Percentiles rank a stretch among this genome's conserved stretches.
These are phyloP conservation scores for Madurella mycetomatis DNA, from an alignment of 2,329 filamentous ascomycete genomes.

Conservation along the genomic window DNA sequence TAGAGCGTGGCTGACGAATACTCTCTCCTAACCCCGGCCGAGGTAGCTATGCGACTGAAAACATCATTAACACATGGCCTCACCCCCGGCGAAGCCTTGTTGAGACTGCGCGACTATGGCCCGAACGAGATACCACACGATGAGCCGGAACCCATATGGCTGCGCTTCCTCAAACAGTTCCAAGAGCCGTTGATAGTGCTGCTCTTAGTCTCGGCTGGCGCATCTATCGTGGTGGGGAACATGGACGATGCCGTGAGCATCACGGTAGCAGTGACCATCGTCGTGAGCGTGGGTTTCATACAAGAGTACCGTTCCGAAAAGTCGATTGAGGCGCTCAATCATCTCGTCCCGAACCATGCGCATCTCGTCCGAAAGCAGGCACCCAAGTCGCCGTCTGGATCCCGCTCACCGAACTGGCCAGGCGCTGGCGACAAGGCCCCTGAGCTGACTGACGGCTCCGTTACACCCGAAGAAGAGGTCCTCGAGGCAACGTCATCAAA, in stretches of 20 bases:
- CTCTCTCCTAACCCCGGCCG: constrained; percentile 66
- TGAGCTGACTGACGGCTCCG: constrained; percentile 49
- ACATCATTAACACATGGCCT: constrained; percentile 84
- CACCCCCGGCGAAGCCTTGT: constrained; percentile 72
- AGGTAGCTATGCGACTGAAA: constrained; percentile 70
- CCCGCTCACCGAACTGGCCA: constrained; percentile 46
- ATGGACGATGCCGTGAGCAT: constrained; percentile 95
- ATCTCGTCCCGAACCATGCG: constrained; percentile 90
- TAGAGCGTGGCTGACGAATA: constrained; percentile 57
- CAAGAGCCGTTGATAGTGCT: constrained; percentile 91
- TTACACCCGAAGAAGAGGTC: constrained; percentile 57
- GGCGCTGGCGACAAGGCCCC: constrained; percentile 39
- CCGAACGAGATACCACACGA: constrained; percentile 94
- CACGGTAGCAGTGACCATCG: constrained; percentile 91
- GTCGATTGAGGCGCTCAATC: constrained; percentile 89
- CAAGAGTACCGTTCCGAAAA: constrained; percentile 98
- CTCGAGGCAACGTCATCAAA: constrained; percentile 74
- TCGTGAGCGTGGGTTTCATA: constrained; percentile 91
- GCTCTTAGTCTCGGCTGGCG: constrained; percentile 80
- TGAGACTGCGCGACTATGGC: constrained; percentile 74
- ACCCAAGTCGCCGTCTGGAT: constrained; percentile 30
- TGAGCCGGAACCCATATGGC: constrained; percentile 87
- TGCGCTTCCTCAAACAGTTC: constrained; percentile 94
- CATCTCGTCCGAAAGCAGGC: constrained; percentile 73
- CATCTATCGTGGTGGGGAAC: constrained; percentile 89